Evolutionary conservation across 331 rosid species (phyloP).

Genomic region (Malus hybrid): DNA sequence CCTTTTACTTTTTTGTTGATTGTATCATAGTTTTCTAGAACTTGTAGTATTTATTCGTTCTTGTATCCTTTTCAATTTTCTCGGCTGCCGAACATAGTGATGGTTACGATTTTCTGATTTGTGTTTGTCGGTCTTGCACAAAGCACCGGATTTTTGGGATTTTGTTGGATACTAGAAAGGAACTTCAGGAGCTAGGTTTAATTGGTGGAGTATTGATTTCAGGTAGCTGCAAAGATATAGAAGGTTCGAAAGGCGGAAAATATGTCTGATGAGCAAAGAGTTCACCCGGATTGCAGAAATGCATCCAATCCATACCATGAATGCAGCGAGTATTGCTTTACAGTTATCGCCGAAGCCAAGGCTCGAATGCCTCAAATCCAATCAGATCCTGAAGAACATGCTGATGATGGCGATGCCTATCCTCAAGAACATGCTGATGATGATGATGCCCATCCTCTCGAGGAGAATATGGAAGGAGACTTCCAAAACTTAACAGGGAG

Average conservation of each 20-base stretch:
- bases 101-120: no score
- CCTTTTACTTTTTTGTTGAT: no score
- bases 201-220: not conserved
- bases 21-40: no score
- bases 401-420: constrained; percentile 17
- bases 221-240: not conserved
- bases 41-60: no score
- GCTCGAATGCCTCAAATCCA: constrained; percentile 28
- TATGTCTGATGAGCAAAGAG: constrained; percentile 70
- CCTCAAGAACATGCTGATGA: constrained; percentile 12
- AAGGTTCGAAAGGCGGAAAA: not conserved
- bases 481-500: constrained; percentile 46
- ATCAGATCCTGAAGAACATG: constrained; percentile 31
- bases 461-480: constrained; percentile 19
- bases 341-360: constrained; percentile 65
- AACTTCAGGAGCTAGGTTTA: not conserved
- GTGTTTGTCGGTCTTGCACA: no score
- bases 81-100: no score
- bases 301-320: constrained; percentile 82
- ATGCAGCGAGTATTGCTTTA: constrained; percentile 81
- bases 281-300: constrained; percentile 90
- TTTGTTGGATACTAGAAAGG: not conserved
- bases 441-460: constrained; percentile 10
- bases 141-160: not conserved
- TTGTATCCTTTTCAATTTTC: no score